Percentiles rank a stretch among this genome's conserved stretches.
Conservation (phyloP, 2,329 filamentous ascomycete species). For the Aureobasidium sp. region DNA sequence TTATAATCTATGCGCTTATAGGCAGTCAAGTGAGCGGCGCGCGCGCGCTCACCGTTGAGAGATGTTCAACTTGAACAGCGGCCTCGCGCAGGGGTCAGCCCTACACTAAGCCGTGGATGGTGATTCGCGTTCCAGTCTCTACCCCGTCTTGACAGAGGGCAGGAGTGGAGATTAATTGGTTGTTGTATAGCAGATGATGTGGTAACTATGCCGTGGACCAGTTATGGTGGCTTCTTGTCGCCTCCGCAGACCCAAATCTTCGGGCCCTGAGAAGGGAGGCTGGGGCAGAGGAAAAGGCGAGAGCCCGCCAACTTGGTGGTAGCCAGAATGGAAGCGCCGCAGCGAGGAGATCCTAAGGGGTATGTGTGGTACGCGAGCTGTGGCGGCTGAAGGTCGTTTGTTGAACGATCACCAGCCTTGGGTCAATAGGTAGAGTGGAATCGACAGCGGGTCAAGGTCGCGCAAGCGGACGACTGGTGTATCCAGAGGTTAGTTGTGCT, state of each 20-base stretch:
- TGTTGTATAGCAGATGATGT: slow-evolving; percentile 15
- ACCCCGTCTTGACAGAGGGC: background rate
- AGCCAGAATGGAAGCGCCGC: slow-evolving; percentile 35
- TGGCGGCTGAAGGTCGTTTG: slow-evolving; percentile 8
- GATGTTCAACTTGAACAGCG: slow-evolving; percentile 45
- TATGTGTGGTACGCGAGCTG: background rate
- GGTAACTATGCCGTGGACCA: slow-evolving; percentile 36
- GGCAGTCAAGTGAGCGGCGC: slow-evolving; percentile 41
- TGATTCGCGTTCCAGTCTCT: slow-evolving; percentile 7
- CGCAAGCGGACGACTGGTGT: background rate
- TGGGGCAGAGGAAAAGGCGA: slow-evolving; percentile 64
- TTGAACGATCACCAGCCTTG: slow-evolving; percentile 5
- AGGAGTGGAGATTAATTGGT: slow-evolving; percentile 26
- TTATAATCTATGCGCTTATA: background rate
- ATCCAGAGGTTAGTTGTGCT: background rate
- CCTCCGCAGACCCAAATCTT: slow-evolving; percentile 89
- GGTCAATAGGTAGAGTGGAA: background rate
- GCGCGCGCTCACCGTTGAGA: slow-evolving; percentile 47
- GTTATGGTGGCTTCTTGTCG: slow-evolving; percentile 97
- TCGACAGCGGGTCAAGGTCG: background rate
- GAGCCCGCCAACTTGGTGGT: slow-evolving; percentile 92
- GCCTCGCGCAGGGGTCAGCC: slow-evolving; percentile 40
- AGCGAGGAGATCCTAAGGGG: background rate
- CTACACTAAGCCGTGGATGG: slow-evolving; percentile 35
- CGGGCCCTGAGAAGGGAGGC: slow-evolving; percentile 87